Evolutionary conservation across 2,329 filamentous ascomycete species (phyloP), one percentile per base, ranked within the genome.

Genomic region (Arthroderma uncinatum): DNA sequence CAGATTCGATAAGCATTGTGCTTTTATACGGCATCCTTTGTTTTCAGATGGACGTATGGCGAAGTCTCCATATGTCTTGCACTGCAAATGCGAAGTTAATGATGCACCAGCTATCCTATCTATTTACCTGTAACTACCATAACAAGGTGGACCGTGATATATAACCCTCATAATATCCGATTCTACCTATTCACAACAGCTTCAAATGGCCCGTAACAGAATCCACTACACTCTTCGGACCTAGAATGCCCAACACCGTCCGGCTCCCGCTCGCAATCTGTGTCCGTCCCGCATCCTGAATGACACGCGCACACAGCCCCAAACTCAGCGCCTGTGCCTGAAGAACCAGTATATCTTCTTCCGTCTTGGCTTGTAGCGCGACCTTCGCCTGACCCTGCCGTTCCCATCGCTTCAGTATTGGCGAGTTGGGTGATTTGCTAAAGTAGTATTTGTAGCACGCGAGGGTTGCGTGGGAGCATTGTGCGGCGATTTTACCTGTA

Each of bases 211-310:
- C 89, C 4, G 91, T 95, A 60, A 98, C 83, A 71, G 85, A 76
- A 70, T 98, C 89, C 53, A 98, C 84, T 57, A 91, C 76, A 65
- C 87, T 91, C 78, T 60, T 91, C 0, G 92, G 92, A 25, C 86
- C 92, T 58, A 82, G 74, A 34, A 92, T 83, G 0, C 93, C 93
- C 54, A 98, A 76, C 42, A 98, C 93, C 0, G 93, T 98, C 70
- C 89, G 81, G 71, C 90, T 96, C 16, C 93, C 92, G 44, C 87
- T 84, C 55, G 90, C 91, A 71, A 98, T 97, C 80, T 98, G 93
- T 48, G 93, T 98, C 60, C 93, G 82, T 12, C 93, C 93, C n/a
- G 93, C 93, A 73, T 98, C 93, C 66, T 88, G 85, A 63, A 98
- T 92, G 55, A 95, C 84, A 70, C 92, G 86, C 55, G 92, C 89